These are phyloP conservation scores for Crithidia mellificae DNA, from an alignment of 208 protist genomes.

Conservation along the genomic window DNA sequence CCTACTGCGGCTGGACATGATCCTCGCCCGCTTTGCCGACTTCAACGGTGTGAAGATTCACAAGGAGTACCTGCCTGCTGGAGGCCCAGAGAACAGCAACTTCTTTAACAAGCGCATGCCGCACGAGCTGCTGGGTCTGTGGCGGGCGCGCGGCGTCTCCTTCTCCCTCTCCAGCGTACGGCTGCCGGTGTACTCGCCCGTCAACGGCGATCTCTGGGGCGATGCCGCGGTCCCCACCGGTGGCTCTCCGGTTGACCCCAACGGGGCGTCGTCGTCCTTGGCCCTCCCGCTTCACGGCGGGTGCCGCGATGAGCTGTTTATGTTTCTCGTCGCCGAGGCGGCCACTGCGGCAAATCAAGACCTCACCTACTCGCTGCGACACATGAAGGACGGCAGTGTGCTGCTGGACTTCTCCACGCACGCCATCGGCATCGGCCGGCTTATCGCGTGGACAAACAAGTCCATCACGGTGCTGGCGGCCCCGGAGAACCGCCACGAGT, in stretches of 20 bases:
- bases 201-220: conserved; percentile 60
- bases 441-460: conserved; percentile 64
- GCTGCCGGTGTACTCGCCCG: conserved; percentile 69
- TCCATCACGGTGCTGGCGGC: conserved; percentile 56
- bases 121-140: conserved; percentile 59
- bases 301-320: conserved; percentile 35
- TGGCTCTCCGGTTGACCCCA: not conserved
- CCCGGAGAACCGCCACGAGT: conserved; percentile 45
- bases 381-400: conserved; percentile 62
- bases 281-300: not conserved
- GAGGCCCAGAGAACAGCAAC: conserved; percentile 60
- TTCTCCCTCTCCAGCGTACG: conserved; percentile 49
- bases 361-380: conserved; percentile 64
- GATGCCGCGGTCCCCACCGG: conserved; percentile 1
- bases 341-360: conserved; percentile 61
- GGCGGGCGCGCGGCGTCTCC: conserved; percentile 44
- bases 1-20: conserved; percentile 55
- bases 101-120: conserved; percentile 63
- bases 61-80: conserved; percentile 66
- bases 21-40: conserved; percentile 63
- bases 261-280: conserved; percentile 3
- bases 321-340: conserved; percentile 52
- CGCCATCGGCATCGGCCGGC: conserved; percentile 47
- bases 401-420: conserved; percentile 72
- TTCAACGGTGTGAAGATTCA: conserved; percentile 69